Evolutionary conservation across 129 eudicot genomes (phyloP).

Genomic region (Lactuca saligna): DNA sequence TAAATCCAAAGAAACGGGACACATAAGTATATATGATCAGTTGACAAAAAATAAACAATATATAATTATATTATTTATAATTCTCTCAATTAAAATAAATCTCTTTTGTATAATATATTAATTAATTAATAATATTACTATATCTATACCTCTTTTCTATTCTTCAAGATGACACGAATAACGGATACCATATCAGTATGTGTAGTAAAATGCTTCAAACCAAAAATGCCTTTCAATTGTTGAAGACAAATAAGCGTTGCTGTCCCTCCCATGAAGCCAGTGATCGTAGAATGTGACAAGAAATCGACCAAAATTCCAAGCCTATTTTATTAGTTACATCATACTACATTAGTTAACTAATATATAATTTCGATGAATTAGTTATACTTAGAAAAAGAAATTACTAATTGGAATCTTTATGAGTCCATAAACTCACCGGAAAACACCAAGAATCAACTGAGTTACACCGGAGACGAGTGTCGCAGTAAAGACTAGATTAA

Average conservation of each 20-base stretch:
- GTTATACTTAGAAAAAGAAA: background rate
- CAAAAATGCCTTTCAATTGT: conserved; percentile 83
- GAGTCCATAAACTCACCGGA: conserved; percentile 51
- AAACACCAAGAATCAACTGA: conserved; percentile 62
- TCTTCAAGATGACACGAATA: conserved; percentile 41
- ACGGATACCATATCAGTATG: conserved; percentile 66
- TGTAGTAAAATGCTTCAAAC: conserved; percentile 69
- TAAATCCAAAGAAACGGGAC: background rate
- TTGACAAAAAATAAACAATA: too few relatives aligned
- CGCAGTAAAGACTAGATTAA: conserved; percentile 69
- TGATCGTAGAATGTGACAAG: conserved; percentile 82
- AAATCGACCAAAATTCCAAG: conserved; percentile 88
- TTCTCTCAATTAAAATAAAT: too few relatives aligned
- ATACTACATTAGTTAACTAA: background rate
- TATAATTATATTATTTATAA: too few relatives aligned
- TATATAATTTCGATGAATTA: background rate
- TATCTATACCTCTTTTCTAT: conserved; percentile 55
- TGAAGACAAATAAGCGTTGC: conserved; percentile 74
- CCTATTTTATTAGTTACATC: conserved; percentile 26
- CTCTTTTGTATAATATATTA: too few relatives aligned
- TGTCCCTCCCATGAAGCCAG: conserved; percentile 97
- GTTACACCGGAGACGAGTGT: conserved; percentile 71
- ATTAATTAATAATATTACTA: too few relatives aligned
- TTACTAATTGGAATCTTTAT: background rate
- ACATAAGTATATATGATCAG: background rate